Evolutionary conservation across 495 filamentous ascomycete genomes (phyloP).

Genomic region (Parathielavia appendiculata): DNA sequence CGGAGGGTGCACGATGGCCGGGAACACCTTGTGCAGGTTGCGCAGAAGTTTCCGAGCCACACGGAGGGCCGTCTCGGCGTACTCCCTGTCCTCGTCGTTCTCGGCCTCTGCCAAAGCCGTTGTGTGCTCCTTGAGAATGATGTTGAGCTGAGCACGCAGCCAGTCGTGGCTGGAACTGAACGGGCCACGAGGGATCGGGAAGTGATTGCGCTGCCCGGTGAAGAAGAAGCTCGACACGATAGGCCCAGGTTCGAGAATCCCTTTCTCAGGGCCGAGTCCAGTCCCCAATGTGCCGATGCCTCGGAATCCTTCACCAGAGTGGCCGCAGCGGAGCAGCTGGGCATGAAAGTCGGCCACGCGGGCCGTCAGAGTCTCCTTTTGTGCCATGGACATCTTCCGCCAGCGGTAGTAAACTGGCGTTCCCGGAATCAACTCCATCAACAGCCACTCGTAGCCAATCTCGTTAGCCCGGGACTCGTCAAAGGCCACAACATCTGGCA

Average conservation of each 20-base stretch:
- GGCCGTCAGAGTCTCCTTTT: conserved; percentile 37
- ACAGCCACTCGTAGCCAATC: conserved; percentile 56
- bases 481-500: conserved; percentile 46
- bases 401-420: conserved; percentile 39
- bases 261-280: background rate
- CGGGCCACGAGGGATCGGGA: conserved; percentile 26
- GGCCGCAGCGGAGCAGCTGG: conserved; percentile 28
- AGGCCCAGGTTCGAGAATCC: conserved; percentile 18
- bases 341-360: conserved; percentile 37
- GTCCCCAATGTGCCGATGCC: conserved; percentile 34
- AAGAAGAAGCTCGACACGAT: conserved; percentile 30
- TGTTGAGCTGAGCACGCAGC: conserved; percentile 25
- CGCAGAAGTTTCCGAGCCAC: conserved; percentile 27
- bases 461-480: conserved; percentile 43
- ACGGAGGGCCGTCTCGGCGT: conserved; percentile 24
- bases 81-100: conserved; percentile 25
- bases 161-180: conserved; percentile 32
- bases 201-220: conserved; percentile 25
- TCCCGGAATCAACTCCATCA: conserved; percentile 49
- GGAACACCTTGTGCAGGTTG: conserved; percentile 29
- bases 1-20: conserved; percentile 15
- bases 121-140: conserved; percentile 30
- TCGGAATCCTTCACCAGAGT: conserved; percentile 28
- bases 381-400: conserved; percentile 31
- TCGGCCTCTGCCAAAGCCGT: conserved; percentile 15